phyloP scores from a whole-genome alignment of 306 rosid genomes.

The Begonia peltatifolia region DNA sequence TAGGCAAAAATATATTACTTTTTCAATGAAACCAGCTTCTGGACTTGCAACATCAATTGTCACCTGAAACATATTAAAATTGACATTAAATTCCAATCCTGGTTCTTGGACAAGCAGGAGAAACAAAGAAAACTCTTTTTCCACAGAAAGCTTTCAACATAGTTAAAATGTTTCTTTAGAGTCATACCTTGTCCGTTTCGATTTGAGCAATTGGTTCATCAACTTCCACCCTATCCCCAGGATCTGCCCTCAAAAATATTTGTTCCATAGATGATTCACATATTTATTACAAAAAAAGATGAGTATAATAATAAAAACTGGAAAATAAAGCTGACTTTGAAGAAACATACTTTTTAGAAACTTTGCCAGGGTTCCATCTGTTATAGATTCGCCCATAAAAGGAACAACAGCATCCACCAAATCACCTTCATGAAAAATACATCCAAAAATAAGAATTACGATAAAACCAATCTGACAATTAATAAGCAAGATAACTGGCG shows the following conservation, averaged over 20 bases:
- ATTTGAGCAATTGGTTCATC: constrained; percentile 83
- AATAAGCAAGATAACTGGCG: no score
- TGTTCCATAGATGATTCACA: constrained; percentile 9
- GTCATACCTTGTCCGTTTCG: constrained; percentile 70
- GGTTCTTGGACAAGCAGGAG: constrained; percentile 1
- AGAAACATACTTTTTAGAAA: constrained; percentile 58
- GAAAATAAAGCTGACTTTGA: neutral
- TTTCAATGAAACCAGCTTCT: constrained; percentile 55
- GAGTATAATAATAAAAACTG: neutral
- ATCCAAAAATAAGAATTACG: constrained; percentile 8
- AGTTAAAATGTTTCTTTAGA: constrained; percentile 7
- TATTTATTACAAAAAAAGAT: constrained; percentile 8
- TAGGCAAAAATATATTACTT: constrained; percentile 25
- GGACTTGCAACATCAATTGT: constrained; percentile 82
- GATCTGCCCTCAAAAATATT: constrained; percentile 32
- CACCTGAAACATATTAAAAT: constrained; percentile 31
- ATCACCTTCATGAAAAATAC: constrained; percentile 38
- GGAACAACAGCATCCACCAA: constrained; percentile 67
- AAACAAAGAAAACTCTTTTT: constrained; percentile 1
- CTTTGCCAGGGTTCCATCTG: constrained; percentile 65
- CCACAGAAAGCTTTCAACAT: constrained; percentile 7
- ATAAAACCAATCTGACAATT: no score
- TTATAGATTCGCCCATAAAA: constrained; percentile 65
- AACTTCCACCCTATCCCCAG: constrained; percentile 57
- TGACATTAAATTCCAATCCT: constrained; percentile 5